These are phyloP conservation scores for Pyrenophora teres DNA, from an alignment of 2,329 filamentous ascomycete genomes.

Conservation along the genomic window DNA sequence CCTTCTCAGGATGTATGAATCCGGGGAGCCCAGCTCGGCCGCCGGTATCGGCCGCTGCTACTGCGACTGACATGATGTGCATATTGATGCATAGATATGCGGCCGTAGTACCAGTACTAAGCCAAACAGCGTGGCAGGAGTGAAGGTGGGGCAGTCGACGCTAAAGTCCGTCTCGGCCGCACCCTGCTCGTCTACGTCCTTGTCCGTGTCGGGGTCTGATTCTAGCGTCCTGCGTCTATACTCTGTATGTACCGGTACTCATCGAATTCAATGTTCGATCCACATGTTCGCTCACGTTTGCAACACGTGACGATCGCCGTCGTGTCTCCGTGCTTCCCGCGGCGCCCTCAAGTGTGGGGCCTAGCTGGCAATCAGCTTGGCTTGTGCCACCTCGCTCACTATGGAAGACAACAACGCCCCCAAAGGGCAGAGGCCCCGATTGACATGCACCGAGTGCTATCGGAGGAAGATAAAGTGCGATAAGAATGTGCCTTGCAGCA, in stretches of 20 bases:
- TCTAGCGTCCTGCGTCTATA: no score
- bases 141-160: slow-evolving; percentile 6
- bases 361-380: background rate
- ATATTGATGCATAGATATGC: background rate
- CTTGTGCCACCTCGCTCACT: background rate
- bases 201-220: no score
- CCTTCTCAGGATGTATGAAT: background rate
- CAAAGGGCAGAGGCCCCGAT: slow-evolving; percentile 19
- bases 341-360: background rate
- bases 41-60: slow-evolving; percentile 2
- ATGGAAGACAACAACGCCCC: slow-evolving; percentile 13
- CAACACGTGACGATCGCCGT: background rate
- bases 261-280: no score
- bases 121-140: background rate
- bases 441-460: slow-evolving; percentile 41
- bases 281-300: background rate
- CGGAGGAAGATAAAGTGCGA: slow-evolving; percentile 48
- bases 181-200: background rate
- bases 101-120: background rate
- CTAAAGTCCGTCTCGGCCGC: slow-evolving; percentile 7
- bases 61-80: background rate
- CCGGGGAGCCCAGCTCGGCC: background rate
- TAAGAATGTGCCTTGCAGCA: slow-evolving; percentile 49
- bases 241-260: no score
- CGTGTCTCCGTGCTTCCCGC: background rate